Evolutionary conservation across 2,329 filamentous ascomycete species (phyloP).

Genomic region (Xylariaceae sp.): DNA sequence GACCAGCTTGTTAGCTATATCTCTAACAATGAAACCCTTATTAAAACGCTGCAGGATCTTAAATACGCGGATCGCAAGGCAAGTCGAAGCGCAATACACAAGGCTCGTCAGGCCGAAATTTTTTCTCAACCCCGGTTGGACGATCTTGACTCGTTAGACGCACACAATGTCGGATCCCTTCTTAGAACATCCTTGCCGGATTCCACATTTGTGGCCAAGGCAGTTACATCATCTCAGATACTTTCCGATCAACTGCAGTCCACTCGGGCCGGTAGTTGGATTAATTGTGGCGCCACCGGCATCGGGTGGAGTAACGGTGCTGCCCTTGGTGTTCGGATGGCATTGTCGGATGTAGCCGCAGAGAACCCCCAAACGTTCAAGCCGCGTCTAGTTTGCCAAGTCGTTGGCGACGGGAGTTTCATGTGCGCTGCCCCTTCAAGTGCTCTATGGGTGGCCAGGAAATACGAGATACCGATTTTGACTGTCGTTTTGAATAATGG

Average conservation of each 20-base stretch:
- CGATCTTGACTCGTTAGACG: conserved; percentile 21
- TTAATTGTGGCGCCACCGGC: conserved; percentile 78
- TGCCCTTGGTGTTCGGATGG: conserved; percentile 73
- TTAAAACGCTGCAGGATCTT: conserved; percentile 18
- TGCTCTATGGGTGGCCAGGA: conserved; percentile 46
- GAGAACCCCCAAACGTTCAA: conserved; percentile 42
- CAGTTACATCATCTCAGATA: conserved; percentile 66
- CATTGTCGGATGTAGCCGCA: conserved; percentile 47
- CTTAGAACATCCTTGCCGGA: conserved; percentile 18
- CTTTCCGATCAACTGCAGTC: conserved; percentile 69
- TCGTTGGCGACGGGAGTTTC: conserved; percentile 48
- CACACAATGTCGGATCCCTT: conserved; percentile 23
- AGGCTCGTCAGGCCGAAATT: conserved; percentile 22
- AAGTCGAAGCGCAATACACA: conserved; percentile 15
- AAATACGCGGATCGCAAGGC: conserved; percentile 27
- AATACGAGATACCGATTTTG: conserved; percentile 45
- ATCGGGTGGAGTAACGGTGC: conserved; percentile 78
- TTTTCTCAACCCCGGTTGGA: conserved; percentile 17
- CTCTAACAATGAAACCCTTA: conserved; percentile 8
- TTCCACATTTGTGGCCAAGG: conserved; percentile 68
- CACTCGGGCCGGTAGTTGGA: conserved; percentile 66
- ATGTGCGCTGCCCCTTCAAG: conserved; percentile 47
- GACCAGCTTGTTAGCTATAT: conserved; percentile 30
- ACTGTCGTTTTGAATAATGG: conserved; percentile 50
- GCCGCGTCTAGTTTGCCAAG: conserved; percentile 41